A percentile compares a stretch with the other conserved stretches of the same genome.
These are phyloP conservation scores for Acidomyces sp. DNA, from an alignment of 495 filamentous ascomycete genomes.

Conservation along the genomic window DNA sequence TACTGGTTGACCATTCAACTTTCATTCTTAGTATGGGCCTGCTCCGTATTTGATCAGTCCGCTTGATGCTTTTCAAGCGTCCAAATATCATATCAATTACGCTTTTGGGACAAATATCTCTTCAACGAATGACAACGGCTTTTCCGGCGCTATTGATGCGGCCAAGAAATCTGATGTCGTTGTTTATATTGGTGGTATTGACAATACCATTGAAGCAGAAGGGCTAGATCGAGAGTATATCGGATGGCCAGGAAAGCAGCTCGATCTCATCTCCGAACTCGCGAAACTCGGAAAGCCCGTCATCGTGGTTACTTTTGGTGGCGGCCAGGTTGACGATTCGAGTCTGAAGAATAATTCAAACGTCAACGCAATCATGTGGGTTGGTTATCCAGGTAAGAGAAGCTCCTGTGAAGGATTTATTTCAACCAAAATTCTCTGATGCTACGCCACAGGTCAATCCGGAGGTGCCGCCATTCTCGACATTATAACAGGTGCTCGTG, in stretches of 20 bases:
- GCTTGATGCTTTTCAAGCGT: conserved; percentile 37
- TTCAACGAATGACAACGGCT: conserved; percentile 30
- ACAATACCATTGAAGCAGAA: conserved; percentile 44
- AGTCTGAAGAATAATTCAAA: conserved; percentile 30
- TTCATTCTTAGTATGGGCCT: conserved; percentile 35
- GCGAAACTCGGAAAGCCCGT: conserved; percentile 40
- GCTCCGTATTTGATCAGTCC: conserved; percentile 46
- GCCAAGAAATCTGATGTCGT: conserved; percentile 42
- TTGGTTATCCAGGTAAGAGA: conserved; percentile 47
- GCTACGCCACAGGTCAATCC: too few species aligned
- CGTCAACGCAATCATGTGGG: conserved; percentile 44
- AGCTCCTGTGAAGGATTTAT: too few species aligned
- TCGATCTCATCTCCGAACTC: conserved; percentile 42
- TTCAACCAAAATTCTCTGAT: too few species aligned
- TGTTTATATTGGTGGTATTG: conserved; percentile 46
- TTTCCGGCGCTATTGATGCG: conserved; percentile 32
- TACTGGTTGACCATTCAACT: too few species aligned
- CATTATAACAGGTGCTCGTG: conserved; percentile 39
- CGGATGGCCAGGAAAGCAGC: conserved; percentile 44
- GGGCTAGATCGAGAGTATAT: conserved; percentile 42
- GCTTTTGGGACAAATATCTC: conserved; percentile 34
- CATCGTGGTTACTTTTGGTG: conserved; percentile 47
- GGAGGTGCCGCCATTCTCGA: conserved; percentile 44
- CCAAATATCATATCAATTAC: conserved; percentile 34
- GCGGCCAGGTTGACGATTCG: conserved; percentile 28